Evolutionary conservation across 2,329 filamentous ascomycete genomes (phyloP).

Genomic region (Botrytis sinoallii): DNA sequence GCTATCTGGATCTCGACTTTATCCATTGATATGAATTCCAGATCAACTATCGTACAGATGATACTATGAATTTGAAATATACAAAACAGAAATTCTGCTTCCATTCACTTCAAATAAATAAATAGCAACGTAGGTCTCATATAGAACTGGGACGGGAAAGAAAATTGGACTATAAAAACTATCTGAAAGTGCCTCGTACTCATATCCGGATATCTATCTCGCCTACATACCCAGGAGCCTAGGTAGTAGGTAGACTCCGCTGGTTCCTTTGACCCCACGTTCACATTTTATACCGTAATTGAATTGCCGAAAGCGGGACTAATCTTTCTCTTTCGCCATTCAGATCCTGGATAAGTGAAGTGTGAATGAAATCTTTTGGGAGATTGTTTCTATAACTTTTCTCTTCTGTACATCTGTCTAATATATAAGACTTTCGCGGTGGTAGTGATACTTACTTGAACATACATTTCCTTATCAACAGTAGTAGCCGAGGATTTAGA

Average conservation of each 20-base stretch:
- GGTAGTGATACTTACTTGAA: neutral
- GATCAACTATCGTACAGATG: neutral
- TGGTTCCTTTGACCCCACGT: constrained; percentile 18
- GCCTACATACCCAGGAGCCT: neutral
- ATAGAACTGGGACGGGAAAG: neutral
- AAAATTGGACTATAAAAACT: neutral
- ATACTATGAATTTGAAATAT: neutral
- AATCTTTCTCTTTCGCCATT: neutral
- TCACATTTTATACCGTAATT: neutral
- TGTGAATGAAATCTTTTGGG: neutral
- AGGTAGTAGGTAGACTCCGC: neutral
- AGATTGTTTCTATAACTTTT: neutral
- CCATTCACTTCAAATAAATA: neutral
- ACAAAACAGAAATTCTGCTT: neutral
- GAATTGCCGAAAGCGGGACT: constrained; percentile 7
- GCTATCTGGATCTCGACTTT: neutral
- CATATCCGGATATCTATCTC: neutral
- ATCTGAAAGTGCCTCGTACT: neutral
- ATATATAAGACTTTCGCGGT: neutral
- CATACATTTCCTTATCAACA: neutral
- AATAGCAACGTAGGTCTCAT: neutral
- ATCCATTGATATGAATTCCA: too few species aligned
- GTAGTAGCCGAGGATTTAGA: neutral
- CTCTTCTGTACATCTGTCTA: neutral
- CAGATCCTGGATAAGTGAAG: neutral